Percentiles rank a stretch among this genome's conserved stretches.
Conservation (phyloP, 352 stramenopile genomes). For the Globisporangium viniferum region DNA sequence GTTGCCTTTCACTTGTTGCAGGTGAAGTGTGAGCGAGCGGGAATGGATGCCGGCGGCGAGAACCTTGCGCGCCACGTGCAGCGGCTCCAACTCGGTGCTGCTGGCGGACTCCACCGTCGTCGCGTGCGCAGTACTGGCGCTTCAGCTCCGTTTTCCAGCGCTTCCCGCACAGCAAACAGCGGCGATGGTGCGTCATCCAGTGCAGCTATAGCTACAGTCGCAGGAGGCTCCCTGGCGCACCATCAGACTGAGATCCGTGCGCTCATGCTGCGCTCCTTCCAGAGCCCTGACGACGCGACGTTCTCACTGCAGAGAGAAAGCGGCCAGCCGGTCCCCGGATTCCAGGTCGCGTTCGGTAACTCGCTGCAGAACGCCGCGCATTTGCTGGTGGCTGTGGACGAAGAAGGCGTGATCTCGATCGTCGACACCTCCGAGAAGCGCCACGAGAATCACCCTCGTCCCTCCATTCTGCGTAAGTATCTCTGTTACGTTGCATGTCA, state of each 20-base stretch:
- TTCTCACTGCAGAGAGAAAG: constrained; percentile 15
- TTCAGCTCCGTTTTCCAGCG: background rate
- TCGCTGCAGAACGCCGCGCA: constrained; percentile 5
- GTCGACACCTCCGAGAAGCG: constrained; percentile 28
- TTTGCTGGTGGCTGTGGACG: constrained; percentile 47
- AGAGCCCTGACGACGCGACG: constrained; percentile 17
- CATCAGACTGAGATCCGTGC: constrained; percentile 23
- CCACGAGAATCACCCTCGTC: background rate
- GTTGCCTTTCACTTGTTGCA: background rate
- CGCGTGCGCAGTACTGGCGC: background rate
- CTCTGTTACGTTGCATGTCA: background rate
- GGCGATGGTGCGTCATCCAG: background rate
- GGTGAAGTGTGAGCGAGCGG: background rate
- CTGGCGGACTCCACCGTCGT: constrained; percentile 20
- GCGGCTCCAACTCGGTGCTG: constrained; percentile 36
- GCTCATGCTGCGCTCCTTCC: constrained; percentile 32
- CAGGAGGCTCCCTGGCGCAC: background rate
- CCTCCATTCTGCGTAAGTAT: constrained; percentile 10
- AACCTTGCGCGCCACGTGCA: constrained; percentile 34
- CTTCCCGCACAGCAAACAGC: background rate
- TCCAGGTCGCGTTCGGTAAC: constrained; percentile 51
- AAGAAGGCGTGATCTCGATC: constrained; percentile 52
- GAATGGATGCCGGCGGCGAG: constrained; percentile 8
- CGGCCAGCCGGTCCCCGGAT: constrained; percentile 31
- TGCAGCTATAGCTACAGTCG: background rate